These are phyloP conservation scores for Hemisphaericaspora xylanilytica DNA, from an alignment of 1,139 yeast genomes.

Conservation along the genomic window DNA sequence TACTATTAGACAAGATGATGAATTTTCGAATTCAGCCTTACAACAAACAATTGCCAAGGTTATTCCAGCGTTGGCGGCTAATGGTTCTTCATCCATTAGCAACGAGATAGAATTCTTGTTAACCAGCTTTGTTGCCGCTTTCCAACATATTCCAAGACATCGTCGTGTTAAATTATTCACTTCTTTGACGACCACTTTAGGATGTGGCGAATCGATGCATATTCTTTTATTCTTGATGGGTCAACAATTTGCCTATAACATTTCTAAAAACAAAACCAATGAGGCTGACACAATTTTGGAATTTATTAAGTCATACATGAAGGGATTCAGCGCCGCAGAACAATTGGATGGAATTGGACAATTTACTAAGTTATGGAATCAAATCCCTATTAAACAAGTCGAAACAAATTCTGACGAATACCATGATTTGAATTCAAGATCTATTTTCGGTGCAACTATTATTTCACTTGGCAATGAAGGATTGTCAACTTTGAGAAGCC, in stretches of 20 bases:
- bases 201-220: slow-evolving; percentile 66
- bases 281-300: slow-evolving; percentile 69
- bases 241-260: slow-evolving; percentile 63
- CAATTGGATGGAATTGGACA: slow-evolving; percentile 61
- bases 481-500: slow-evolving; percentile 47
- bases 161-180: slow-evolving; percentile 85
- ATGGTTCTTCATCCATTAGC: slow-evolving; percentile 47
- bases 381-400: slow-evolving; percentile 41
- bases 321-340: slow-evolving; percentile 63
- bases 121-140: slow-evolving; percentile 88
- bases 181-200: slow-evolving; percentile 74
- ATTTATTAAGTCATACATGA: slow-evolving; percentile 67
- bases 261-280: slow-evolving; percentile 53
- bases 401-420: slow-evolving; percentile 39
- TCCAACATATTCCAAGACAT: slow-evolving; percentile 94
- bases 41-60: slow-evolving; percentile 90
- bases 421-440: slow-evolving; percentile 45
- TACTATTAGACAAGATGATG: slow-evolving; percentile 94
- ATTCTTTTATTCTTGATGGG: slow-evolving; percentile 76
- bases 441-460: slow-evolving; percentile 63
- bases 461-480: slow-evolving; percentile 52
- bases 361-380: slow-evolving; percentile 55
- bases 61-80: slow-evolving; percentile 81
- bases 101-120: slow-evolving; percentile 81
- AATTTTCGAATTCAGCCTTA: slow-evolving; percentile 86